phyloP scores from a whole-genome alignment of 306 rosid species.

The Pachyrhizus erosus region DNA sequence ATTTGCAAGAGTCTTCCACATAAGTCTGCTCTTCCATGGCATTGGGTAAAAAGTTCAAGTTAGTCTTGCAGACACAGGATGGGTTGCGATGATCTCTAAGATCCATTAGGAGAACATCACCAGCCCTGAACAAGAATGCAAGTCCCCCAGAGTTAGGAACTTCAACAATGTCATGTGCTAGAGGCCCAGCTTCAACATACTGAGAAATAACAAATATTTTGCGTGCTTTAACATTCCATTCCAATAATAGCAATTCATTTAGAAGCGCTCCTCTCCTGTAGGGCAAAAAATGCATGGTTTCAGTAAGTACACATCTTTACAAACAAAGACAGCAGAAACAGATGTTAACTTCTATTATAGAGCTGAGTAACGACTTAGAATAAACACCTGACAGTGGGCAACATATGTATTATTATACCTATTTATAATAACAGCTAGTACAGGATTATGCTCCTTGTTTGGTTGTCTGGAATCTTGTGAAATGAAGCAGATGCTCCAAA shows the following conservation, averaged over 20 bases:
- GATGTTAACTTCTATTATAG: conserved; percentile 35
- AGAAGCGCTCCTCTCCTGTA: conserved; percentile 67
- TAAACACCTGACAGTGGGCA: conserved; percentile 26
- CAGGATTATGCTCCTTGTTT: conserved; percentile 72
- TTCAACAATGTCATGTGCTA: conserved; percentile 80
- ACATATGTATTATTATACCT: conserved; percentile 57
- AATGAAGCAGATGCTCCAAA: conserved; percentile 97
- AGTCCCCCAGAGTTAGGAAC: conserved; percentile 83
- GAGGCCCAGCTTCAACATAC: conserved; percentile 73
- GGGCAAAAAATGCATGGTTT: conserved; percentile 25
- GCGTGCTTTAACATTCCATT: conserved; percentile 75
- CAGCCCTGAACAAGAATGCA: conserved; percentile 85
- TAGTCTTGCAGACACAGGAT: conserved; percentile 66
- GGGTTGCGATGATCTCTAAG: conserved; percentile 78
- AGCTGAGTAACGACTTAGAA: conserved; percentile 38
- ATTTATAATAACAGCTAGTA: conserved; percentile 83
- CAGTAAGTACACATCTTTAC: conserved; percentile 31
- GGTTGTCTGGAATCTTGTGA: conserved; percentile 63
- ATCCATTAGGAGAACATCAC: conserved; percentile 91
- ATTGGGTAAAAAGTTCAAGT: conserved; percentile 66
- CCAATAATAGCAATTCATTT: conserved; percentile 78
- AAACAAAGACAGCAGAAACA: conserved; percentile 38
- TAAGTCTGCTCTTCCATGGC: conserved; percentile 73
- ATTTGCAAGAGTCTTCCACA: conserved; percentile 76
- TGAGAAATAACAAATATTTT: conserved; percentile 62